Evolutionary conservation across 495 filamentous ascomycete genomes (phyloP).

Genomic region (Aspergillus biplanus): DNA sequence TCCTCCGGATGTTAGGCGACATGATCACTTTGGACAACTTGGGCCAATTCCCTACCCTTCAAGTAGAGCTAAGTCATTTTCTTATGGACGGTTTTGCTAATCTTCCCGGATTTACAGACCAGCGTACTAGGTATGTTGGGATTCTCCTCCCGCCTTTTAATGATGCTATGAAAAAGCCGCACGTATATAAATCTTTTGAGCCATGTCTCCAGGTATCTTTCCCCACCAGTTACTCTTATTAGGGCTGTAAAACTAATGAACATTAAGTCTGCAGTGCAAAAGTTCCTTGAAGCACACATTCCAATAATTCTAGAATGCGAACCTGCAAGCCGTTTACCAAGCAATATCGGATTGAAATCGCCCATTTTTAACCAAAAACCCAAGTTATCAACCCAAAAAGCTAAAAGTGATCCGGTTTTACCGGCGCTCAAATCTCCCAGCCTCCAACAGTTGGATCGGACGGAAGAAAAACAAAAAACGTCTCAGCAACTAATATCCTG

Average conservation of each 20-base stretch:
- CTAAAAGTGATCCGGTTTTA: too few species aligned
- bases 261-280: conserved; percentile 29
- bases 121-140: conserved; percentile 21
- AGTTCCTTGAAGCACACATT: conserved; percentile 17
- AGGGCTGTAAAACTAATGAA: conserved; percentile 25
- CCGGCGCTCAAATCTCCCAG: conserved; percentile 31
- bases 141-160: conserved; percentile 34
- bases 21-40: conserved; percentile 29
- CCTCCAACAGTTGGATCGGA: conserved; percentile 14
- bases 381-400: too few species aligned
- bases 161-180: conserved; percentile 26
- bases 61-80: conserved; percentile 31
- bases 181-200: conserved; percentile 24
- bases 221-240: neutral
- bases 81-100: conserved; percentile 29
- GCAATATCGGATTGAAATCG: neutral
- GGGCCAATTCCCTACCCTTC: conserved; percentile 27
- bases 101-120: conserved; percentile 15
- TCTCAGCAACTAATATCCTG: conserved; percentile 27
- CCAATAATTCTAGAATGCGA: neutral
- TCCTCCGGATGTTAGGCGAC: conserved; percentile 37
- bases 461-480: conserved; percentile 13
- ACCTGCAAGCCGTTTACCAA: neutral
- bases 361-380: neutral
- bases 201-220: conserved; percentile 35